These are phyloP conservation scores for Ramaria sp. DNA, from an alignment of 768 basidiomycete species.

Conservation along the genomic window DNA sequence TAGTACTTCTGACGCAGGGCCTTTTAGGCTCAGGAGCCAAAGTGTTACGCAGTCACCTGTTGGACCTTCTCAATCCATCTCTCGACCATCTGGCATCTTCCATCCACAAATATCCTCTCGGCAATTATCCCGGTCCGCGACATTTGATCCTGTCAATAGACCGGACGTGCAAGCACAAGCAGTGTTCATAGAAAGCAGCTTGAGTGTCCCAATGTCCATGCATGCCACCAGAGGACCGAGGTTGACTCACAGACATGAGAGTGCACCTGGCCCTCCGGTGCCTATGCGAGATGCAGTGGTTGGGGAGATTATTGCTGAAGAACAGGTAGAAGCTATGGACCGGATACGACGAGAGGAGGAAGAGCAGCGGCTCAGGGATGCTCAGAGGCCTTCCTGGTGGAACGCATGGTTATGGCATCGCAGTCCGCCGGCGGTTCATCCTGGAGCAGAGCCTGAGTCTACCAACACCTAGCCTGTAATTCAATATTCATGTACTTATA, in stretches of 20 bases:
- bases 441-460: not conserved
- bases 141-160: slow-evolving; percentile 6
- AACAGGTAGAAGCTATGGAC: slow-evolving; percentile 43
- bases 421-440: not conserved
- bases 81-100: no score
- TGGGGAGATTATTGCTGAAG: slow-evolving; percentile 57
- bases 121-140: not conserved
- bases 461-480: no score
- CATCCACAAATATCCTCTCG: not conserved
- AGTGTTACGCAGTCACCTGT: not conserved
- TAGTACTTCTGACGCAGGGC: not conserved
- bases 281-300: slow-evolving; percentile 53
- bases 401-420: slow-evolving; percentile 3
- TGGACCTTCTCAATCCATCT: not conserved
- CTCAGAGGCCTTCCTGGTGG: slow-evolving; percentile 9
- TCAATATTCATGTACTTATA: no score
- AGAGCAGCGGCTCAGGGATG: slow-evolving; percentile 17
- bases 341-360: slow-evolving; percentile 44
- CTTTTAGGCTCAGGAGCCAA: not conserved
- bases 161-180: slow-evolving; percentile 7
- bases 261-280: slow-evolving; percentile 19
- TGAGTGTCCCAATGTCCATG: slow-evolving; percentile 1
- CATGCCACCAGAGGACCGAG: not conserved
- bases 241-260: not conserved
- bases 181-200: not conserved